These are phyloP conservation scores for Marchantia paleacea DNA, from an alignment of 225 moss, liverwort and hornwort species.

Conservation along the genomic window DNA sequence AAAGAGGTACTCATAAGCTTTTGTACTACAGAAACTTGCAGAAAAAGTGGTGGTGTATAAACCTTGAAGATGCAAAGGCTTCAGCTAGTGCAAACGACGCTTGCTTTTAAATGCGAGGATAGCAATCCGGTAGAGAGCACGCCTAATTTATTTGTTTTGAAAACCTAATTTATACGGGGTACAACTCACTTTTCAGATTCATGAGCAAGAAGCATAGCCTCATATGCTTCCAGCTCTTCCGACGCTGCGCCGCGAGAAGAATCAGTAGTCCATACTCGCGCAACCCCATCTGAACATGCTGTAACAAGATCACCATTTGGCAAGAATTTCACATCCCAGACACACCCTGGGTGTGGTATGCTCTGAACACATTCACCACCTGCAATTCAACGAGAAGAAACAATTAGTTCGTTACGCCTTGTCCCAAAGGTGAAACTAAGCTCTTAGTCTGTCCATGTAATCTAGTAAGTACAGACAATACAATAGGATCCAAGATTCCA, in stretches of 20 bases:
- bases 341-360: conserved; percentile 97
- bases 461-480: not conserved
- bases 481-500: not conserved
- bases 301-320: conserved; percentile 92
- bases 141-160: not conserved
- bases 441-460: not conserved
- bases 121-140: not conserved
- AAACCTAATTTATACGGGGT: too few species aligned
- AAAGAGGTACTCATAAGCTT: not conserved
- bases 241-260: conserved; percentile 54
- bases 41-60: not conserved
- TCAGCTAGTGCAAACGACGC: too few species aligned
- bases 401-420: not conserved
- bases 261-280: conserved; percentile 88
- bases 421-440: not conserved
- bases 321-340: conserved; percentile 93
- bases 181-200: conserved; percentile 66
- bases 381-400: conserved; percentile 21
- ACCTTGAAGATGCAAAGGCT: too few species aligned
- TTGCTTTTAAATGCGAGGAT: too few species aligned
- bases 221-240: conserved; percentile 68
- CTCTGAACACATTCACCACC: conserved; percentile 89
- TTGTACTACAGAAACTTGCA: not conserved
- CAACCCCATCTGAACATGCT: conserved; percentile 96
- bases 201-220: conserved; percentile 66